Evolutionary conservation across 2,329 filamentous ascomycete genomes (phyloP).

Genomic region (Bipolaris sorokiniana): DNA sequence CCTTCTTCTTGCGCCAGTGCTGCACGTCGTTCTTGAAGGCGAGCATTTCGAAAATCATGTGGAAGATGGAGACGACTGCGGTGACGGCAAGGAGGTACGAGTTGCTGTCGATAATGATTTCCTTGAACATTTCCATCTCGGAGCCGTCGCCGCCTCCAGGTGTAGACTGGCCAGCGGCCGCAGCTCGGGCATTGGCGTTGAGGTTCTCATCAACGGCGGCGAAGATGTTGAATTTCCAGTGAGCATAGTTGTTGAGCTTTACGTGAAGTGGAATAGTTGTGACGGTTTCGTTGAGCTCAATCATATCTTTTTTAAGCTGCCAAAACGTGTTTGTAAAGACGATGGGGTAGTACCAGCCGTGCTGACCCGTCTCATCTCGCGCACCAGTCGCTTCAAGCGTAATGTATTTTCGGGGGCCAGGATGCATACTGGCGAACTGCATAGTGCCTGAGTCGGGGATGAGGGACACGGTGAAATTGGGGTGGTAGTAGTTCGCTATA

Average conservation of each 20-base stretch:
- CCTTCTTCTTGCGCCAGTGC: conserved; percentile 99
- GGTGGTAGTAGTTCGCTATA: conserved; percentile 88
- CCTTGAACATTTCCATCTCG: conserved; percentile 97
- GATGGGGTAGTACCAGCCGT: conserved; percentile 92
- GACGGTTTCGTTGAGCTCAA: conserved; percentile 86
- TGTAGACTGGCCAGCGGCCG: conserved; percentile 71
- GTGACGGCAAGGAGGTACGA: conserved; percentile 87
- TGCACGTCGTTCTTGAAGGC: conserved; percentile 97
- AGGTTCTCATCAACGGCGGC: conserved; percentile 85
- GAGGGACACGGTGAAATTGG: conserved; percentile 89
- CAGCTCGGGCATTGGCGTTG: conserved; percentile 80
- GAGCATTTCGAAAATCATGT: conserved; percentile 93
- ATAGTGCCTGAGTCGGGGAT: conserved; percentile 79
- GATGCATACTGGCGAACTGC: conserved; percentile 70
- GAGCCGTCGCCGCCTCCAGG: conserved; percentile 84
- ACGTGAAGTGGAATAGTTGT: conserved; percentile 81
- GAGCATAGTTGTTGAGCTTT: conserved; percentile 76
- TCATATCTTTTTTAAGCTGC: conserved; percentile 93
- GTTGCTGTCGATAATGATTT: conserved; percentile 92
- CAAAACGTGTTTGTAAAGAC: conserved; percentile 96
- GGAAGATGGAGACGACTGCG: conserved; percentile 80
- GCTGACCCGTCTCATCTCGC: conserved; percentile 81
- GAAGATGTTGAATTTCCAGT: conserved; percentile 90
- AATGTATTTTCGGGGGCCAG: conserved; percentile 77
- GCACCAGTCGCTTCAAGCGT: conserved; percentile 80